Conservation (phyloP, 2,329 filamentous ascomycete genomes). For the Trichoderma citrinoviride region DNA sequence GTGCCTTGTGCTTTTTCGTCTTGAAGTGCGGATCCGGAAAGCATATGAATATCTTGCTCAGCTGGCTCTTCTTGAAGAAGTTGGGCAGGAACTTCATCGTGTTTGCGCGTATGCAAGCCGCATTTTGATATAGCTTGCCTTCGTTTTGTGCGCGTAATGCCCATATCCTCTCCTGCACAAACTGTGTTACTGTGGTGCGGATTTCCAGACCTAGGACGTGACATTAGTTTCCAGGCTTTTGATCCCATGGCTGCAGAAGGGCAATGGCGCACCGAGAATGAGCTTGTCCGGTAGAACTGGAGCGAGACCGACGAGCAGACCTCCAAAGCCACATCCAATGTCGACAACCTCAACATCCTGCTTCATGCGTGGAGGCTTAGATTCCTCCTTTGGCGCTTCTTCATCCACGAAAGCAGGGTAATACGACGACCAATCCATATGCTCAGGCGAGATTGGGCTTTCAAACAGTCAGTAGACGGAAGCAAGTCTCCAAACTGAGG, state of each 20-base stretch:
- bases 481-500: neutral
- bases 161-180: conserved; percentile 81
- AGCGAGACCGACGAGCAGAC: conserved; percentile 80
- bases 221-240: neutral
- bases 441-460: conserved; percentile 72
- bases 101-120: conserved; percentile 85
- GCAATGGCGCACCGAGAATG: conserved; percentile 63
- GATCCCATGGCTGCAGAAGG: neutral
- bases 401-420: conserved; percentile 70
- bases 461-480: conserved; percentile 1
- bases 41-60: conserved; percentile 93
- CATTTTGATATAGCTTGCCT: conserved; percentile 71
- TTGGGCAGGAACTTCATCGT: conserved; percentile 99
- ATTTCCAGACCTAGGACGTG: conserved; percentile 79
- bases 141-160: conserved; percentile 70
- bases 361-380: conserved; percentile 30
- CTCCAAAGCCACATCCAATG: conserved; percentile 96
- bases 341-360: conserved; percentile 88
- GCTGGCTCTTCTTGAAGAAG: conserved; percentile 79
- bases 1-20: conserved; percentile 90
- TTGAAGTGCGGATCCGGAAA: conserved; percentile 99
- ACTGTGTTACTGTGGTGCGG: conserved; percentile 83
- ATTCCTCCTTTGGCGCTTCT: conserved; percentile 32
- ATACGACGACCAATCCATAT: conserved; percentile 88
- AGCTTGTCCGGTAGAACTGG: conserved; percentile 78